Conservation (phyloP, 129 eudicot species). For the Flaveria sonorensis region DNA sequence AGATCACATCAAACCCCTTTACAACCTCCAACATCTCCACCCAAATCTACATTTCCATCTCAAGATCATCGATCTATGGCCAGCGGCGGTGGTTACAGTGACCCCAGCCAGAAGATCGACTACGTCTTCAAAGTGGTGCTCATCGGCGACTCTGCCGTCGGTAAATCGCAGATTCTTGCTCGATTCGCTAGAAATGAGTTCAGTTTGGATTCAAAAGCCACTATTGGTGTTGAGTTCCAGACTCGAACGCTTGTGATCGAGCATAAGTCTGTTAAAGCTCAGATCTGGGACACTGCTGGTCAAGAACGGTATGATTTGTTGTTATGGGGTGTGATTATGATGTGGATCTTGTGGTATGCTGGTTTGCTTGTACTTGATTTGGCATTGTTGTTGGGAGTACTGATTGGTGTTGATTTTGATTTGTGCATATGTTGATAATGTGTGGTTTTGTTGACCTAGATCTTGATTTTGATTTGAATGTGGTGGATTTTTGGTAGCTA, state of each 20-base stretch:
- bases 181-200: constrained; percentile 84
- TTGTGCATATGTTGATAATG: neutral
- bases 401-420: neutral
- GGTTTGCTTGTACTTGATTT: constrained; percentile 10
- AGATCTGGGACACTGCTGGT: constrained; percentile 99
- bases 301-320: constrained; percentile 64
- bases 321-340: constrained; percentile 10
- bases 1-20: no score
- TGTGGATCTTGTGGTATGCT: constrained; percentile 4
- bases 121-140: constrained; percentile 85
- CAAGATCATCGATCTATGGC: constrained; percentile 44
- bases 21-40: no score
- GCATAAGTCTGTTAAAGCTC: constrained; percentile 88
- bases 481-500: neutral
- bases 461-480: neutral
- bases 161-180: constrained; percentile 82
- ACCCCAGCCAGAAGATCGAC: constrained; percentile 71
- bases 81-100: constrained; percentile 57
- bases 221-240: constrained; percentile 91
- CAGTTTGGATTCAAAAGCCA: constrained; percentile 84
- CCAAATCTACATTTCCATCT: neutral
- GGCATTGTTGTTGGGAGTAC: constrained; percentile 13
- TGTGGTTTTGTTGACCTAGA: neutral
- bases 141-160: constrained; percentile 92
- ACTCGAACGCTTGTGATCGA: constrained; percentile 72